Evolutionary conservation across 2,329 filamentous ascomycete genomes (phyloP).

Genomic region (Pseudocercospora crystallina): DNA sequence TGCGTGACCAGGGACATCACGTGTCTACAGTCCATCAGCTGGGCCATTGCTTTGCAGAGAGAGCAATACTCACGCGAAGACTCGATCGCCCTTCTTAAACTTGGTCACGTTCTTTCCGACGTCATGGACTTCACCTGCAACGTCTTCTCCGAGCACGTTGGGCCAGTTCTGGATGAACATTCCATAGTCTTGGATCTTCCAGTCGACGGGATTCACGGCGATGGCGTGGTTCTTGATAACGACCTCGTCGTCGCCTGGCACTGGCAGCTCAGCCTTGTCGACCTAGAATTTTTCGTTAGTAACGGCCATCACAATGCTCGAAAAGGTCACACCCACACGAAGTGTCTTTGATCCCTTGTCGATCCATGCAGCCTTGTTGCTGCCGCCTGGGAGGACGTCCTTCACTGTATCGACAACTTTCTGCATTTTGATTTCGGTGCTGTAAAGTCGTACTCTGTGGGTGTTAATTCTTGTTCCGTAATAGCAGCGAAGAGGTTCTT

Average conservation of each 20-base stretch:
- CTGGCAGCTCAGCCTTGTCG: slow-evolving; percentile 32
- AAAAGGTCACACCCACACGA: slow-evolving; percentile 2
- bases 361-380: slow-evolving; percentile 31
- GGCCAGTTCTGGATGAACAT: slow-evolving; percentile 37
- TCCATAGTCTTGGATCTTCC: slow-evolving; percentile 38
- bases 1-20: slow-evolving; percentile 25
- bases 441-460: too few species aligned
- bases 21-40: slow-evolving; percentile 19
- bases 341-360: slow-evolving; percentile 21
- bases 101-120: slow-evolving; percentile 35
- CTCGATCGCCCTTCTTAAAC: slow-evolving; percentile 39
- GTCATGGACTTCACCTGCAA: slow-evolving; percentile 40
- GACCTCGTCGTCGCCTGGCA: slow-evolving; percentile 34
- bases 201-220: slow-evolving; percentile 42
- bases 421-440: too few species aligned
- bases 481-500: too few species aligned
- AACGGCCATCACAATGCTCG: not conserved
- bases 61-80: slow-evolving; percentile 29
- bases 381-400: too few species aligned
- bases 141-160: slow-evolving; percentile 37
- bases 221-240: slow-evolving; percentile 38
- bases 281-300: slow-evolving; percentile 21
- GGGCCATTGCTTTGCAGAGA: not conserved
- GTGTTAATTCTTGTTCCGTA: too few species aligned
- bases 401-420: too few species aligned